These are phyloP conservation scores for Trichoderma lentiforme DNA, from an alignment of 2,329 filamentous ascomycete genomes.

Conservation along the genomic window DNA sequence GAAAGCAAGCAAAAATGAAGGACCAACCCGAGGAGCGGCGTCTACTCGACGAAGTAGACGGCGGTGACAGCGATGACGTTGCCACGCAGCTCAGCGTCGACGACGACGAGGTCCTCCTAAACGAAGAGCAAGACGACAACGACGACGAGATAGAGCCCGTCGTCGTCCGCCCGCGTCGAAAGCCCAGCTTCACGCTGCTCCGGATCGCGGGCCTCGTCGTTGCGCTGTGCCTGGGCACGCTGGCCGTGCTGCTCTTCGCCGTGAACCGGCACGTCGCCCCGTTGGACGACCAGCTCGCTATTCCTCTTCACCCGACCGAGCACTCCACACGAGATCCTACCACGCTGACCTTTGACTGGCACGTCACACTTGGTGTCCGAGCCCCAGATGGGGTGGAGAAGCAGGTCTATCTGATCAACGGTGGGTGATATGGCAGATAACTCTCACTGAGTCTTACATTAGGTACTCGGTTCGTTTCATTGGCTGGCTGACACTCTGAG, in stretches of 20 bases:
- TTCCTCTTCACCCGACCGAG: slow-evolving; percentile 20
- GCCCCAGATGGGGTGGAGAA: slow-evolving; percentile 27
- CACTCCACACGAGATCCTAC: slow-evolving; percentile 19
- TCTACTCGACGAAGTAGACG: slow-evolving; percentile 10
- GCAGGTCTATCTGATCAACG: slow-evolving; percentile 27
- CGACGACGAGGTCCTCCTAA: background rate
- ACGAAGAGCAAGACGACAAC: background rate
- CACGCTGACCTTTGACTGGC: slow-evolving; percentile 24
- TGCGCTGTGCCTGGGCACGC: background rate
- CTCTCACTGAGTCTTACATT: background rate
- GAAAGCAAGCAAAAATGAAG: background rate
- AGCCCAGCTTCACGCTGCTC: background rate
- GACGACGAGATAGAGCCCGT: background rate
- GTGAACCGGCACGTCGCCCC: background rate
- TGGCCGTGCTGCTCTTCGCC: slow-evolving; percentile 1
- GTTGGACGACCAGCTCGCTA: slow-evolving; percentile 20
- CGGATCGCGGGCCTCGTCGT: slow-evolving; percentile 9
- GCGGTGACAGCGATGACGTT: background rate
- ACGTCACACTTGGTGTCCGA: slow-evolving; percentile 20
- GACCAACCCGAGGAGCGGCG: slow-evolving; percentile 1
- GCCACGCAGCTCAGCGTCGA: slow-evolving; percentile 1
- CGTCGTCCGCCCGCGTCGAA: background rate
- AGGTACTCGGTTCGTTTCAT: background rate
- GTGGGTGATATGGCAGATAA: slow-evolving; percentile 17
- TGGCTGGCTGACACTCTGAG: background rate